These are phyloP conservation scores for Ilyonectria mors-panacis DNA, from an alignment of 2,329 filamentous ascomycete species.

Conservation along the genomic window DNA sequence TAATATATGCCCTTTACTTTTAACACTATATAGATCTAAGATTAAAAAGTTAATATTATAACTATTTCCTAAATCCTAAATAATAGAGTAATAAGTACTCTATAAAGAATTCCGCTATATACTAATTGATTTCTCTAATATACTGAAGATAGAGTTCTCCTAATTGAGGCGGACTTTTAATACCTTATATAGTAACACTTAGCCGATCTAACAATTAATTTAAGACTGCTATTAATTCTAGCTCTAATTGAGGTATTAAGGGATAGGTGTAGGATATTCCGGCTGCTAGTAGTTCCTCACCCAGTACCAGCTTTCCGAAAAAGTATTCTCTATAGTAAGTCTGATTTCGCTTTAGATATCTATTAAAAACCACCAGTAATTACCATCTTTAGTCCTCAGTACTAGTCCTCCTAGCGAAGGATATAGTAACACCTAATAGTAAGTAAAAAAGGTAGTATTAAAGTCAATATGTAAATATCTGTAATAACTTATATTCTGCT, in stretches of 20 bases:
- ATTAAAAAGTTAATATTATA: constrained; percentile 10
- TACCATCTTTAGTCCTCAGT: constrained; percentile 17
- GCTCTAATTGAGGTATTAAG: constrained; percentile 26
- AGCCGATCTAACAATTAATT: constrained; percentile 20
- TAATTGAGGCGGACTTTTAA: neutral
- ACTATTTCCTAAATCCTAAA: neutral
- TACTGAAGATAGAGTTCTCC: neutral
- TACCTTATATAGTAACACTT: constrained; percentile 10
- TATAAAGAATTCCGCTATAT: neutral
- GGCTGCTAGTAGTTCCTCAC: constrained; percentile 19
- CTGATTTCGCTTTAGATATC: constrained; percentile 6
- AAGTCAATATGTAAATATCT: constrained; percentile 18
- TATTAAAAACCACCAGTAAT: constrained; percentile 27
- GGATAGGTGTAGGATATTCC: constrained; percentile 16
- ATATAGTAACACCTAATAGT: constrained; percentile 24
- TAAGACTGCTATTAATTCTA: constrained; percentile 25
- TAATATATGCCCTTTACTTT: neutral
- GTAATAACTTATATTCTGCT: constrained; percentile 10
- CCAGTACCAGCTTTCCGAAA: constrained; percentile 13
- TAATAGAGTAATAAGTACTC: constrained; percentile 7
- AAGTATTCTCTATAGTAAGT: constrained; percentile 10
- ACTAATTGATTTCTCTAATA: constrained; percentile 2
- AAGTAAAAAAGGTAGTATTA: constrained; percentile 20
- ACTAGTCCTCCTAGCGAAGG: constrained; percentile 15
- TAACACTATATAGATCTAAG: neutral